These are phyloP conservation scores for Phytophthora citrophthora DNA, from an alignment of 352 stramenopile species.

Conservation along the genomic window DNA sequence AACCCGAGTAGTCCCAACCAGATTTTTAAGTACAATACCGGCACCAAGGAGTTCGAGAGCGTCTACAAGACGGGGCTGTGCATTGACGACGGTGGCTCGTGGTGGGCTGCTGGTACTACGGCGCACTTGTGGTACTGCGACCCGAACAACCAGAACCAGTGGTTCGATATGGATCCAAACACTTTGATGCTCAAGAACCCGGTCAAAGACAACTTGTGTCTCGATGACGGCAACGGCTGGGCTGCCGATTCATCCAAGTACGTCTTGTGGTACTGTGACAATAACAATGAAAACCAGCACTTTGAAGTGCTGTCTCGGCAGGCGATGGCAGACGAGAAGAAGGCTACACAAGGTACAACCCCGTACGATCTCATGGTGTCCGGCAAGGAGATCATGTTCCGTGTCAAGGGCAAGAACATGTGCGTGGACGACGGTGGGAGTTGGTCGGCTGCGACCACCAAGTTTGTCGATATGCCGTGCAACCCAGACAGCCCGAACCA, in stretches of 20 bases:
- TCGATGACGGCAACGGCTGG: conserved; percentile 31
- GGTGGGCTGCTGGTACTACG: conserved; percentile 12
- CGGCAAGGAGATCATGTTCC: conserved; percentile 33
- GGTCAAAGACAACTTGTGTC: conserved; percentile 38
- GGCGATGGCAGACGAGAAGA: conserved; percentile 26
- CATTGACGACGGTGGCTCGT: conserved; percentile 26
- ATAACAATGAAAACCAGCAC: conserved; percentile 25
- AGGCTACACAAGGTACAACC: conserved; percentile 12
- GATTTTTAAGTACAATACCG: conserved; percentile 34
- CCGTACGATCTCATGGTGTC: conserved; percentile 32
- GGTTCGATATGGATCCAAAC: conserved; percentile 25
- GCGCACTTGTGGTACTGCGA: conserved; percentile 36
- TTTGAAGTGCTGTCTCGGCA: conserved; percentile 23
- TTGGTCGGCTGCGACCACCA: conserved; percentile 19
- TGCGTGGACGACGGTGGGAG: conserved; percentile 45
- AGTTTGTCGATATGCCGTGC: conserved; percentile 31
- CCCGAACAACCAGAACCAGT: conserved; percentile 29
- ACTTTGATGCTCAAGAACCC: conserved; percentile 38
- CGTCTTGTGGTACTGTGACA: conserved; percentile 25
- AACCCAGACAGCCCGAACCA: conserved; percentile 40
- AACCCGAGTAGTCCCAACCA: conserved; percentile 40
- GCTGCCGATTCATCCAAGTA: conserved; percentile 17
- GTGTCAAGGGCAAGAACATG: conserved; percentile 34
- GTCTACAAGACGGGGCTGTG: conserved; percentile 36
- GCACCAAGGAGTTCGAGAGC: conserved; percentile 17